These are phyloP conservation scores for Solanum raphanifolium DNA, from an alignment of 257 asterid species.

Conservation along the genomic window DNA sequence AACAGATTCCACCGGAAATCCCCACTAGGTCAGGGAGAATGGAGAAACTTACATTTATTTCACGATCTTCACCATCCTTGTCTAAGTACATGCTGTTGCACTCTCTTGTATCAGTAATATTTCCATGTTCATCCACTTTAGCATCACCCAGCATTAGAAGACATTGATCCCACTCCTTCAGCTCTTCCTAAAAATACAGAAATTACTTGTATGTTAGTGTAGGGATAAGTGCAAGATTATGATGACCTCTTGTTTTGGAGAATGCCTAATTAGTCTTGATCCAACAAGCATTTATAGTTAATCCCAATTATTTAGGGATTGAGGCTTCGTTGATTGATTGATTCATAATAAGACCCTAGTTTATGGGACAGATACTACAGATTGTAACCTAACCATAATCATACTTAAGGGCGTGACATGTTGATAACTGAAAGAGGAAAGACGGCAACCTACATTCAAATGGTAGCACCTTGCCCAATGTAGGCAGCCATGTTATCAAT, in stretches of 20 bases:
- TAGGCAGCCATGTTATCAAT: background rate
- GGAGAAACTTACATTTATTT: slow-evolving; percentile 66
- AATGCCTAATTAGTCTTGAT: background rate
- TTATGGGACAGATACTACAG: background rate
- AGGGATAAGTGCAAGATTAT: background rate
- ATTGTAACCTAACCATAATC: background rate
- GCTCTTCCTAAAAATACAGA: slow-evolving; percentile 51
- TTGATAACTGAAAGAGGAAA: background rate
- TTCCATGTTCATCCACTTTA: slow-evolving; percentile 88
- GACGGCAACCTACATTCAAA: background rate
- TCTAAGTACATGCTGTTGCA: slow-evolving; percentile 69
- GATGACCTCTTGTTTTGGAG: background rate
- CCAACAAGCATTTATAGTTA: background rate
- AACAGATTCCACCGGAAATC: background rate
- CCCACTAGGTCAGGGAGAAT: background rate
- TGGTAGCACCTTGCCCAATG: background rate
- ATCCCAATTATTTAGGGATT: background rate
- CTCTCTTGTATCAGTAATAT: slow-evolving; percentile 71
- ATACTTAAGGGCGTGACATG: background rate
- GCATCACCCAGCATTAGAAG: slow-evolving; percentile 93
- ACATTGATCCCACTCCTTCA: slow-evolving; percentile 98
- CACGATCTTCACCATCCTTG: slow-evolving; percentile 96
- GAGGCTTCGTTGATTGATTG: background rate
- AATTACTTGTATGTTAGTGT: background rate
- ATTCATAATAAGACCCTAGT: background rate